Evolutionary conservation across 352 stramenopile species (phyloP).

Genomic region (Phytophthora cactorum): DNA sequence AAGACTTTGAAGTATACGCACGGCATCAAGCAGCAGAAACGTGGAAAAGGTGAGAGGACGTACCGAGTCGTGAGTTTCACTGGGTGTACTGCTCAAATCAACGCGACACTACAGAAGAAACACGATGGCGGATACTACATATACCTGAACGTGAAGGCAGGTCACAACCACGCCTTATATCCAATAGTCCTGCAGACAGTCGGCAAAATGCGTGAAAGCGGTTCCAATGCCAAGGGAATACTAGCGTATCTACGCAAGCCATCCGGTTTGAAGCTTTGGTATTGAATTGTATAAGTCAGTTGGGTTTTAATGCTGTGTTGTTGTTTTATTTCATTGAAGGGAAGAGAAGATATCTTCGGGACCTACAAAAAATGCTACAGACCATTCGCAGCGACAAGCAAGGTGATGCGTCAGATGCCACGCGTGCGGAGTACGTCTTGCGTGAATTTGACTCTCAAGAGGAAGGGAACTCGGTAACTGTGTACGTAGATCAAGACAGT

Average conservation of each 20-base stretch:
- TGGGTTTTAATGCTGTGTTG: too few species aligned
- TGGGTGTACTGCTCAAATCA: conserved; percentile 1
- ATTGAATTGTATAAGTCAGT: too few species aligned
- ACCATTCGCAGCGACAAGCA: not conserved
- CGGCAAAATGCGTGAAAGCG: not conserved
- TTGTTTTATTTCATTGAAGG: too few species aligned
- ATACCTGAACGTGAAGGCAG: not conserved
- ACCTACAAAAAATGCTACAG: not conserved
- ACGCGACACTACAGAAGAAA: not conserved
- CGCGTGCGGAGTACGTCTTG: not conserved
- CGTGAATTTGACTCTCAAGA: not conserved
- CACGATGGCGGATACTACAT: not conserved
- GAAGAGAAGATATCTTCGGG: not conserved
- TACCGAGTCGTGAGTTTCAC: conserved; percentile 2
- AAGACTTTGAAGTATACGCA: conserved; percentile 6
- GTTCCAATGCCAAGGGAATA: conserved; percentile 3
- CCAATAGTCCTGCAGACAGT: not conserved
- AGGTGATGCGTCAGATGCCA: not conserved
- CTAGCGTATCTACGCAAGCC: conserved; percentile 5
- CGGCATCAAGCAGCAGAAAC: not conserved
- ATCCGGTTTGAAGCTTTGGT: not conserved
- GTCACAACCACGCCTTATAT: conserved; percentile 8
- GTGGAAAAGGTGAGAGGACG: not conserved
- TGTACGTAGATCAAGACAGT: not conserved
- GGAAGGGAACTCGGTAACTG: not conserved